These are phyloP conservation scores for Discostella stelligeroides DNA, from an alignment of 108 stramenopile species.

Conservation along the genomic window DNA sequence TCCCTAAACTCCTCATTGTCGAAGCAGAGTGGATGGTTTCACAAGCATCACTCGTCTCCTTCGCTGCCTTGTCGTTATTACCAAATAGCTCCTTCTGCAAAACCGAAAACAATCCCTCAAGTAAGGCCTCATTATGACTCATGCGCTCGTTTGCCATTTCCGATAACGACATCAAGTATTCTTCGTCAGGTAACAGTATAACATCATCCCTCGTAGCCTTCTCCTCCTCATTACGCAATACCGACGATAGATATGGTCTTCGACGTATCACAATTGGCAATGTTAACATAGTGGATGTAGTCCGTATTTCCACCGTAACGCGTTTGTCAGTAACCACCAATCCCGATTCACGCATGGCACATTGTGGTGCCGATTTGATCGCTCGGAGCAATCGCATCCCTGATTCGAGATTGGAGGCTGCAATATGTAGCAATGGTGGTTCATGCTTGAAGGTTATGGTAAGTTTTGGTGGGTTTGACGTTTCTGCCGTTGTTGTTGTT, in stretches of 20 bases:
- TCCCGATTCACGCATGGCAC: constrained; percentile 86
- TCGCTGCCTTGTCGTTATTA: neutral
- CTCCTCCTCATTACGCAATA: neutral
- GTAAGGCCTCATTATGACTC: constrained; percentile 52
- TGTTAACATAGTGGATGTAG: constrained; percentile 62
- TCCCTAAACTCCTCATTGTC: too few relatives aligned
- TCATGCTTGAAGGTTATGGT: constrained; percentile 73
- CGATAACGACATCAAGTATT: constrained; percentile 59
- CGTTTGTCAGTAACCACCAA: constrained; percentile 65
- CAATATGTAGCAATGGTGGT: constrained; percentile 82
- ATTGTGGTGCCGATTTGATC: constrained; percentile 49
- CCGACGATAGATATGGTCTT: neutral
- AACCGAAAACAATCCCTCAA: constrained; percentile 53
- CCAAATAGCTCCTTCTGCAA: constrained; percentile 53
- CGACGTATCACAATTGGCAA: constrained; percentile 62
- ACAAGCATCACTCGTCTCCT: neutral
- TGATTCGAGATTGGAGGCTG: constrained; percentile 55
- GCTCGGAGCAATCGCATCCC: constrained; percentile 64
- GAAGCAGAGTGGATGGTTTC: too few relatives aligned
- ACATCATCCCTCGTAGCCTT: neutral
- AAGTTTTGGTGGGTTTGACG: neutral
- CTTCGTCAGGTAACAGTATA: constrained; percentile 16
- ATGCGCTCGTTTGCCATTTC: constrained; percentile 68
- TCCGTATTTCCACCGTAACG: constrained; percentile 70
- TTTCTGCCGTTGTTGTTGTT: neutral